phyloP scores from a whole-genome alignment of 1,284 basidiomycete genomes.

The Naganishia sp. region DNA sequence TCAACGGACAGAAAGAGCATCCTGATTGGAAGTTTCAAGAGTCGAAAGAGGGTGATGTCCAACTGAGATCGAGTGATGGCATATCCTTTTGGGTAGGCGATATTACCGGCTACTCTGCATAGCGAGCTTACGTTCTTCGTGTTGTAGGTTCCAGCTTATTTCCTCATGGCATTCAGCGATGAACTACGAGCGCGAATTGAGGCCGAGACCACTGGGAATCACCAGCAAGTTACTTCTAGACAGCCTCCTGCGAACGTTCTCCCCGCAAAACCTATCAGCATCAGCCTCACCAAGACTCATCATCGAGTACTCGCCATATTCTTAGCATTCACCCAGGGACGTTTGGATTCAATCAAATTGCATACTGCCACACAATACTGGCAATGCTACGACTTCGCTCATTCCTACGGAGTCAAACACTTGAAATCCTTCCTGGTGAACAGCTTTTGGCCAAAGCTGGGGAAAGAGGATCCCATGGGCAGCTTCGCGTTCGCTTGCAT shows the following conservation, averaged over 20 bases:
- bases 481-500: constrained; percentile 19
- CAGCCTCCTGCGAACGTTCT: neutral
- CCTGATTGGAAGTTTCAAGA: constrained; percentile 7
- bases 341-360: constrained; percentile 1
- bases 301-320: constrained; percentile 25
- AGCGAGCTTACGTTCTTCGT: neutral
- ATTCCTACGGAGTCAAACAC: neutral
- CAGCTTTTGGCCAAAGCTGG: constrained; percentile 3
- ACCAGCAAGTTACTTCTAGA: neutral
- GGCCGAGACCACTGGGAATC: neutral
- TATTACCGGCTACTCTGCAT: neutral
- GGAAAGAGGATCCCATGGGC: constrained; percentile 19
- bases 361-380: constrained; percentile 8
- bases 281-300: constrained; percentile 3
- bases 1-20: constrained; percentile 4
- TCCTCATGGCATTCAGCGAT: constrained; percentile 22
- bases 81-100: constrained; percentile 12
- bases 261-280: neutral
- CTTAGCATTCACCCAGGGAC: constrained; percentile 6
- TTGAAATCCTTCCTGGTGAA: constrained; percentile 1
- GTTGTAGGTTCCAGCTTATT: constrained; percentile 18
- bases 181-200: neutral
- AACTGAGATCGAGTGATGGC: constrained; percentile 8
- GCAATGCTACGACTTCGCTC: constrained; percentile 10
- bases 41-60: neutral